Conservation (phyloP, 176 grass and related monocot species). For the Avena atlantica region DNA sequence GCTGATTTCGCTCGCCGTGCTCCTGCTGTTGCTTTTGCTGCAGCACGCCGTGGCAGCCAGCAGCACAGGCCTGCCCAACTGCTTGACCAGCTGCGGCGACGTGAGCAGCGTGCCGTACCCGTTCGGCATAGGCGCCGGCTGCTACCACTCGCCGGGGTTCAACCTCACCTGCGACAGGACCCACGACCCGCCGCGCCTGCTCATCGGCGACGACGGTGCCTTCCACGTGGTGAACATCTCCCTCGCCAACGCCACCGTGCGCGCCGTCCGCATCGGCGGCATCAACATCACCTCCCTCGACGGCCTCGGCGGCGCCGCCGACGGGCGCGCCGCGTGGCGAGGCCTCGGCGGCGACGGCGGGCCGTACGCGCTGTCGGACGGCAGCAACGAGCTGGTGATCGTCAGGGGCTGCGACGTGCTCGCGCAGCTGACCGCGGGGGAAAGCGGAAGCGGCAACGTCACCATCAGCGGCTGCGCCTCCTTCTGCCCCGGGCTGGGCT, state of each 20-base stretch:
- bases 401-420: constrained; percentile 18
- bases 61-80: not conserved
- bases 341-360: not conserved
- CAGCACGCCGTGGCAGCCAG: not conserved
- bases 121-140: constrained; percentile 35
- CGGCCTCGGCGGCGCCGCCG: not conserved
- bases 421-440: not conserved
- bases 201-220: constrained; percentile 17
- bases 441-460: not conserved
- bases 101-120: constrained; percentile 31
- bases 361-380: constrained; percentile 22
- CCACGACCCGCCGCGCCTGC: not conserved
- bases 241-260: constrained; percentile 22
- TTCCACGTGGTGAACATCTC: constrained; percentile 32
- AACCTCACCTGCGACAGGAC: constrained; percentile 30
- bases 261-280: constrained; percentile 9
- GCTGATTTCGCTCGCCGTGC: not conserved
- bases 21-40: not conserved
- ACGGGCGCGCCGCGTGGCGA: not conserved
- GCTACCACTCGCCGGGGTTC: constrained; percentile 24
- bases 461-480: constrained; percentile 35
- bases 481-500: constrained; percentile 16
- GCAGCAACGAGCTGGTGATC: not conserved
- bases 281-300: constrained; percentile 26
- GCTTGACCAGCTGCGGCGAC: not conserved